These are phyloP conservation scores for Hypoxylon sp. DNA, from an alignment of 2,329 filamentous ascomycete genomes.

Conservation along the genomic window DNA sequence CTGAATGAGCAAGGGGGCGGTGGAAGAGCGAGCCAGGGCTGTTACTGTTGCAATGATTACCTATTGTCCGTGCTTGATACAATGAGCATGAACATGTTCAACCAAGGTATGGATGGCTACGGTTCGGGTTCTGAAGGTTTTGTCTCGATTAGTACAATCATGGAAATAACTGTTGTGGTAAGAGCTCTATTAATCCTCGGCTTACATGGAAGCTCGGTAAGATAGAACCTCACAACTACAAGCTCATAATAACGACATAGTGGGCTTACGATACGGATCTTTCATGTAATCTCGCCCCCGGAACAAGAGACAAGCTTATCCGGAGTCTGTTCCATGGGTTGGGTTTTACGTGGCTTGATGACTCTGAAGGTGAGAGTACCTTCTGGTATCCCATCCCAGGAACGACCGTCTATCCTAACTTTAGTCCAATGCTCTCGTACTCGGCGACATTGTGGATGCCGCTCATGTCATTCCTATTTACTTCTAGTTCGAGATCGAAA, in stretches of 20 bases:
- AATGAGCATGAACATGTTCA: constrained; percentile 42
- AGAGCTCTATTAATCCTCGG: constrained; percentile 32
- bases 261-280: background rate
- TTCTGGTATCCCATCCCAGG: background rate
- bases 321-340: background rate
- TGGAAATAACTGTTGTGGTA: constrained; percentile 19
- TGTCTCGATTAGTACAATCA: constrained; percentile 19
- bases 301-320: background rate
- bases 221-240: constrained; percentile 23
- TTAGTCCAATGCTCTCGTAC: constrained; percentile 3
- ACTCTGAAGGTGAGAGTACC: background rate
- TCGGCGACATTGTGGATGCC: constrained; percentile 5
- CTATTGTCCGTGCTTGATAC: constrained; percentile 30
- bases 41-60: constrained; percentile 10
- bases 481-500: constrained; percentile 5
- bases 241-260: constrained; percentile 2
- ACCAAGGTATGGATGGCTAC: constrained; percentile 30
- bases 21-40: constrained; percentile 11
- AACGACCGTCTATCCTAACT: background rate
- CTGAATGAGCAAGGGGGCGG: constrained; percentile 18
- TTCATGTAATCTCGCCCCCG: background rate
- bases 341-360: background rate
- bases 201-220: constrained; percentile 36
- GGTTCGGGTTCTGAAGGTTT: constrained; percentile 30
- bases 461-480: constrained; percentile 3